Evolutionary conservation across 306 rosid species (phyloP), one percentile per base, ranked within the genome.

Genomic region (Calophaca sinica): DNA sequence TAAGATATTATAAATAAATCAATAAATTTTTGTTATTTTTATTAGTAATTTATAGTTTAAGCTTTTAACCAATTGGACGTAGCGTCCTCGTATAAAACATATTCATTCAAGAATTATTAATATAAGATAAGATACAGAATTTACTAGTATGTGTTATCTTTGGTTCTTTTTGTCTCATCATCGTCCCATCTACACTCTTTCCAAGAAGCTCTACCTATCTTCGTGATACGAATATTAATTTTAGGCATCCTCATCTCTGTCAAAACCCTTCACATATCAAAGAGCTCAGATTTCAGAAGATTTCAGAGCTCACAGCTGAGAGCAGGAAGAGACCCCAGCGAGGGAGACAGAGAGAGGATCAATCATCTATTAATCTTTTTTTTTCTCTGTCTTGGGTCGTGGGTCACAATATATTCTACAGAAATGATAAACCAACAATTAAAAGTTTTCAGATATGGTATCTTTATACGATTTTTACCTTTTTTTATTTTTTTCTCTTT

Each of bases 121-220:
- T 20, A 20, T 20, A 20, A 20, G 51, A 46, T 46, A 41, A 7
- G 66, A 55, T 55, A 32, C 6, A 41, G n/a, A 54, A 54, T 0
- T 41, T 20, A 20, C 26, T 20, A 20, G 26, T 55, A 60, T 42
- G 41, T 2, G 45, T 8, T 54, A 15, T 10, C 4, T 62, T 72
- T 67, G 74, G 65, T 69, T 1, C 53, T 73, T 64, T 51, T 31
- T 26, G 72, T 31, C 83, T 81, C 78, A 79, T 79, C 79, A 63
- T 61, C 67, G 26, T 85, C 82, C 81, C 77, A 60, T 83, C 84
- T 35, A 69, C 87, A 72, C 89, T 3, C 74, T 72, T 86, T 68
- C 88, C 92, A 54, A 64, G 46, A 74, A 74, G 50, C 32, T 41
- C 5, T 61, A 7, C 3, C 44, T 50, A 31, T 7, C 38, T 53